Conservation (phyloP, 1,139 yeast genomes). For the Candida anutae region DNA sequence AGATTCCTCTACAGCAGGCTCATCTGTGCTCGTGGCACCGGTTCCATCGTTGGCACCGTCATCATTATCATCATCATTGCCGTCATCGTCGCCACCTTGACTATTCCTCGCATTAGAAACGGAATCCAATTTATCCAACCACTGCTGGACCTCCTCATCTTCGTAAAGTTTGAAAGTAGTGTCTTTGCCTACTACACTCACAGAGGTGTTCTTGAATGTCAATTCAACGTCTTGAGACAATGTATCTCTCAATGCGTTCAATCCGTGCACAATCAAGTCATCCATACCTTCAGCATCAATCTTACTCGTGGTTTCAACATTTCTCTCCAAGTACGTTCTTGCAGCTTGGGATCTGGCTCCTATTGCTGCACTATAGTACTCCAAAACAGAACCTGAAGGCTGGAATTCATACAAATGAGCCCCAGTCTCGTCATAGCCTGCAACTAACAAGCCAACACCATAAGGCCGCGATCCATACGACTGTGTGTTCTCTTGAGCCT, state of each 20-base stretch:
- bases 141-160: slow-evolving; percentile 76
- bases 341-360: slow-evolving; percentile 99
- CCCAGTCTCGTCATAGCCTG: slow-evolving; percentile 93
- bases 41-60: slow-evolving; percentile 15
- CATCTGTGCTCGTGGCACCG: slow-evolving; percentile 6
- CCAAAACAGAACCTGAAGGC: slow-evolving; percentile 91
- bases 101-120: slow-evolving; percentile 45
- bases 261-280: slow-evolving; percentile 76
- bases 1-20: slow-evolving; percentile 9
- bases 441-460: slow-evolving; percentile 88
- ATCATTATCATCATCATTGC: slow-evolving; percentile 19
- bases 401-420: slow-evolving; percentile 92
- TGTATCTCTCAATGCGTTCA: slow-evolving; percentile 89
- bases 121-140: slow-evolving; percentile 64
- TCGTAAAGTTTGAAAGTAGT: slow-evolving; percentile 70
- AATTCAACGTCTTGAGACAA: slow-evolving; percentile 90
- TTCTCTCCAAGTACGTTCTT: slow-evolving; percentile 87
- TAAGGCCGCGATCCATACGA: slow-evolving; percentile 94
- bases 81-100: slow-evolving; percentile 33
- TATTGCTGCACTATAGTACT: slow-evolving; percentile 88
- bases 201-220: slow-evolving; percentile 75
- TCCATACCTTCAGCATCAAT: slow-evolving; percentile 48
- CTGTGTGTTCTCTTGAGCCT: slow-evolving; percentile 96
- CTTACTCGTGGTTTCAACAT: slow-evolving; percentile 53
- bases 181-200: slow-evolving; percentile 84